Base-by-base conservation (phyloP, 2,329 filamentous ascomycete genomes). In the Fusarium austroafricanum region DNA sequence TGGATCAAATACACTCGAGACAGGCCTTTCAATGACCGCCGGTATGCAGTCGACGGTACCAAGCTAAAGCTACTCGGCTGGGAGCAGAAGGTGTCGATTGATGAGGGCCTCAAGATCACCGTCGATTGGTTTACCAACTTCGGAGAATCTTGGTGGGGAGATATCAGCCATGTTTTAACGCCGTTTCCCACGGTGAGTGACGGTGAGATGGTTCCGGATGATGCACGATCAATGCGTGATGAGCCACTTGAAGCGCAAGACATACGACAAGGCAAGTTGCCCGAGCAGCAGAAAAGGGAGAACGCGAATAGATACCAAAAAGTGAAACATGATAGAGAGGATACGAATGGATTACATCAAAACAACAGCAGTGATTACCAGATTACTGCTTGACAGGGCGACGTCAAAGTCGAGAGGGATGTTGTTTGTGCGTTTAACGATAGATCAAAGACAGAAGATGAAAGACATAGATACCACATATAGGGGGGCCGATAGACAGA, bases 1-100 rank as follows among this genome's bases (percentile, higher is more conserved):
- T 91, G 89, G 85, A 86, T 94, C 71, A 88, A 91, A 77, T 90
- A 92, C 78, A 93, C 91, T 3, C 85, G 89, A 67, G 92, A 96
- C 79, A 85, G 92, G 20, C 92, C 92, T 1, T 95, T 92, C 80
- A 93, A 93, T 77, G 91, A 93, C 77, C 86, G 88, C 73, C 83
- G 90, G 37, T 93, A 93, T 73, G 89, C 89, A 12, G 88, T 92
- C 4, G 89, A 93, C 74, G 90, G 87, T 33, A 86, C 84, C 53
- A 92, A 92, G 78, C 83, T 93, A 68, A 81, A 86, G 38, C 79
- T 84, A 65, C 82, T 93, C 7, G 91, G 90, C 21, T 93, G 90
- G 91, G 82, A 86, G 55, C 91, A 91, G 75, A 88, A 87, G 77
- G 90, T 87, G 3, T 81, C 78, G 51, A 90, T 93, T 62, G 84